A percentile compares a stretch with the other conserved stretches of the same genome.
Conservation (phyloP, 2,329 filamentous ascomycete genomes). For the Lachnellula cervina region DNA sequence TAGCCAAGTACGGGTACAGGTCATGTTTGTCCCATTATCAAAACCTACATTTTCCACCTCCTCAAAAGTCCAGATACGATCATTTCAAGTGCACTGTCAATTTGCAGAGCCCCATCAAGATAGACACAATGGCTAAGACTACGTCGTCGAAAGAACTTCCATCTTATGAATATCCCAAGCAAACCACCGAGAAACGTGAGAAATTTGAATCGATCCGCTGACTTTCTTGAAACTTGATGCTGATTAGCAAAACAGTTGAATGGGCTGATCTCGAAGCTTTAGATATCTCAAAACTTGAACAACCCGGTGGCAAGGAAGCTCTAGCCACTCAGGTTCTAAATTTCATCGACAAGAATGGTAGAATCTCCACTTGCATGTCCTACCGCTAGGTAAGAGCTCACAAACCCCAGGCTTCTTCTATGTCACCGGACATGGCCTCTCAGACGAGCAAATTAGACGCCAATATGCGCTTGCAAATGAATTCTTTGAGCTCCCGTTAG, state of each 20-base stretch:
- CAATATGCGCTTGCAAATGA: constrained; percentile 56
- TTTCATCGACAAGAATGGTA: constrained; percentile 42
- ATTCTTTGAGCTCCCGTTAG: constrained; percentile 49
- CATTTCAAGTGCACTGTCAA: neutral
- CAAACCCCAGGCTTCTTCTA: constrained; percentile 46
- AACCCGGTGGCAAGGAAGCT: constrained; percentile 44
- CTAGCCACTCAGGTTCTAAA: constrained; percentile 46
- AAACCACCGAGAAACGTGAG: constrained; percentile 14
- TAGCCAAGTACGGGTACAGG: too few species aligned
- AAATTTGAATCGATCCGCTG: neutral
- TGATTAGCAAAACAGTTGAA: neutral
- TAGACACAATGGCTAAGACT: neutral
- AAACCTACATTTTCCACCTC: too few species aligned
- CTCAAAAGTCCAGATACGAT: too few species aligned
- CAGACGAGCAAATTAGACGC: constrained; percentile 51
- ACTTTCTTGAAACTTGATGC: neutral
- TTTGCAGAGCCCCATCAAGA: neutral
- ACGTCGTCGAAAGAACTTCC: neutral
- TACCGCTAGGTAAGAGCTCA: neutral
- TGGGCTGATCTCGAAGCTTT: constrained; percentile 24
- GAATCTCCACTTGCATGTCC: neutral
- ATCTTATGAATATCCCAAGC: constrained; percentile 3
- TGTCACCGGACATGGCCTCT: constrained; percentile 54
- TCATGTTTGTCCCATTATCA: too few species aligned
- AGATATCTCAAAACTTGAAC: constrained; percentile 43